Percentiles rank a stretch among this genome's conserved stretches.
phyloP scores from a whole-genome alignment of 441 rosid genomes.

The Capsella rubella region DNA sequence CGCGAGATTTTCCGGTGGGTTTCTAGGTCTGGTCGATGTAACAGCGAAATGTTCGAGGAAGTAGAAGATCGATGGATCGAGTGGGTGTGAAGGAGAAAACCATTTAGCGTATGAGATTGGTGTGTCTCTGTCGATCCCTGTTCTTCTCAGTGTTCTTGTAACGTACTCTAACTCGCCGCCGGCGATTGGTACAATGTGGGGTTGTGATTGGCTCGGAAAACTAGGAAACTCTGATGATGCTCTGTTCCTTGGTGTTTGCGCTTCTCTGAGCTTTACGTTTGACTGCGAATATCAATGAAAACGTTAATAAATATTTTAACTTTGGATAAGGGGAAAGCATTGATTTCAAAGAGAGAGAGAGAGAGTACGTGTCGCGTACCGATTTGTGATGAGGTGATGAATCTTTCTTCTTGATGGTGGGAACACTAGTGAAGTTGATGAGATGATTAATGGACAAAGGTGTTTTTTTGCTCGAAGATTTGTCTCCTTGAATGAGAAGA shows the following conservation, averaged over 20 bases:
- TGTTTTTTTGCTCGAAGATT: slow-evolving; percentile 55
- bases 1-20: slow-evolving; percentile 37
- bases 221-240: slow-evolving; percentile 61
- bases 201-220: slow-evolving; percentile 60
- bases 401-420: slow-evolving; percentile 68
- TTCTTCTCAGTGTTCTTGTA: slow-evolving; percentile 60
- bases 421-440: slow-evolving; percentile 51
- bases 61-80: slow-evolving; percentile 55
- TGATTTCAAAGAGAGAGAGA: background rate
- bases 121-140: slow-evolving; percentile 61
- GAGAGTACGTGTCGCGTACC: slow-evolving; percentile 22
- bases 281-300: slow-evolving; percentile 8
- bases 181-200: slow-evolving; percentile 48
- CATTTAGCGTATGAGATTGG: slow-evolving; percentile 57
- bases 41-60: slow-evolving; percentile 55
- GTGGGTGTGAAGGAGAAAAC: slow-evolving; percentile 70
- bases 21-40: slow-evolving; percentile 18
- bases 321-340: slow-evolving; percentile 19
- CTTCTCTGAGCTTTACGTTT: slow-evolving; percentile 48
- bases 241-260: slow-evolving; percentile 53
- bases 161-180: slow-evolving; percentile 67
- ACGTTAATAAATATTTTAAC: background rate
- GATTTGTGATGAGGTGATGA: slow-evolving; percentile 36
- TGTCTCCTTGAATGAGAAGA: slow-evolving; percentile 52
- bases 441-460: slow-evolving; percentile 57